Percentiles rank a stretch among this genome's conserved stretches.
These are phyloP conservation scores for Penicillium psychrosexuale DNA, from an alignment of 2,329 filamentous ascomycete species.

Conservation along the genomic window DNA sequence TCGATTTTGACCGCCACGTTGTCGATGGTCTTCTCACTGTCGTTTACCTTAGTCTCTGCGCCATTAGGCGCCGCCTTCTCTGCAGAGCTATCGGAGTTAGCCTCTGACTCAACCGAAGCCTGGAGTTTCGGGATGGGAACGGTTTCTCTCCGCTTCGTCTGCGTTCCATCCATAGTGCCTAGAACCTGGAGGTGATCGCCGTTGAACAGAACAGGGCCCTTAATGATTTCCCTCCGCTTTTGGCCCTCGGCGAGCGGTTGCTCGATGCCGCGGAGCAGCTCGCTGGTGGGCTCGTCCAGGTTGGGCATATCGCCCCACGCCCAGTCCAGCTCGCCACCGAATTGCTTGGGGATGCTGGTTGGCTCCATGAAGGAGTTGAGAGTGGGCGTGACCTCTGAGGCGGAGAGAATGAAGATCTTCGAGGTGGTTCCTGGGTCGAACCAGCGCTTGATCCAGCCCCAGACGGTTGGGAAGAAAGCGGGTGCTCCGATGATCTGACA, in stretches of 20 bases:
- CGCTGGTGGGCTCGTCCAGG: slow-evolving; percentile 56
- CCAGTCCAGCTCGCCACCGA: slow-evolving; percentile 83
- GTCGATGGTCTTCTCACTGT: slow-evolving; percentile 6
- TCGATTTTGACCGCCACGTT: slow-evolving; percentile 1
- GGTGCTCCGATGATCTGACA: slow-evolving; percentile 79
- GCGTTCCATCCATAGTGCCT: slow-evolving; percentile 33
- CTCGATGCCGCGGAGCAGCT: slow-evolving; percentile 32
- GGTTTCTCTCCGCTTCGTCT: slow-evolving; percentile 24
- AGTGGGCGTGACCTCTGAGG: slow-evolving; percentile 70
- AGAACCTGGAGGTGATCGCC: slow-evolving; percentile 33
- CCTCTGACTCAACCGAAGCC: neutral
- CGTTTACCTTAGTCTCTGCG: neutral
- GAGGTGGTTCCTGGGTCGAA: slow-evolving; percentile 90
- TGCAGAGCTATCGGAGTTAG: neutral
- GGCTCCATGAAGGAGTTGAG: slow-evolving; percentile 78
- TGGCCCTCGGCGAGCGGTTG: slow-evolving; percentile 25
- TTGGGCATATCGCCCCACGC: slow-evolving; percentile 71
- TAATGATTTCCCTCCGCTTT: slow-evolving; percentile 30
- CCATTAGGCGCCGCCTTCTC: neutral
- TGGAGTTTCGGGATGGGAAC: slow-evolving; percentile 26
- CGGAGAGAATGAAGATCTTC: slow-evolving; percentile 87
- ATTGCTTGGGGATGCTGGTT: slow-evolving; percentile 80
- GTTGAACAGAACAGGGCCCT: slow-evolving; percentile 38
- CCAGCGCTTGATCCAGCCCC: slow-evolving; percentile 95
- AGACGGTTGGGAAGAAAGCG: slow-evolving; percentile 81